These are phyloP conservation scores for Cryptococcus sp. DNA, from an alignment of 1,284 basidiomycete species.

Conservation along the genomic window DNA sequence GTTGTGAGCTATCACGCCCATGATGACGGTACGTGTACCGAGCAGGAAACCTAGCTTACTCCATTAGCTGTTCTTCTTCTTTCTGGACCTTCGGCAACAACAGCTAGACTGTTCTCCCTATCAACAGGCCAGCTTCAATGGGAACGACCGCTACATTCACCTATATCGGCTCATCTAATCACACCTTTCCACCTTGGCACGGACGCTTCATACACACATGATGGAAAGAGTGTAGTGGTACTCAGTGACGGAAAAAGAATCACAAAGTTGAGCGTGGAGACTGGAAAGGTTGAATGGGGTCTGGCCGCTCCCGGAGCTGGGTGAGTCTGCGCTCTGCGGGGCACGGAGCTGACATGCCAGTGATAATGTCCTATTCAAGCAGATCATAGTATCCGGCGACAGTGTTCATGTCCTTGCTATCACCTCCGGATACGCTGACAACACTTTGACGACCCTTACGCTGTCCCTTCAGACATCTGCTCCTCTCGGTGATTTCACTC, in stretches of 20 bases:
- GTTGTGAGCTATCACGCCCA: constrained; percentile 66
- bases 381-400: constrained; percentile 55
- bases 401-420: constrained; percentile 66
- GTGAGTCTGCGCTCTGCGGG: constrained; percentile 11
- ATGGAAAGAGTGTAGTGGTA: constrained; percentile 23
- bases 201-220: constrained; percentile 46
- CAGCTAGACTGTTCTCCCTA: constrained; percentile 64
- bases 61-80: constrained; percentile 61
- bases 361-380: constrained; percentile 62
- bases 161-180: constrained; percentile 52
- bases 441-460: constrained; percentile 63
- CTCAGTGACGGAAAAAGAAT: constrained; percentile 36
- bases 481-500: constrained; percentile 51
- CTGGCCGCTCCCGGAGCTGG: constrained; percentile 32
- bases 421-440: constrained; percentile 58
- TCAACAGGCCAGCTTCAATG: constrained; percentile 64
- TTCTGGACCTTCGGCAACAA: constrained; percentile 69
- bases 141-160: constrained; percentile 60
- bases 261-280: constrained; percentile 21
- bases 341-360: constrained; percentile 42
- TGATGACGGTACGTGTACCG: constrained; percentile 53
- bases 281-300: constrained; percentile 33
- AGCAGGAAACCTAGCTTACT: too few species aligned
- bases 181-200: constrained; percentile 49
- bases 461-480: constrained; percentile 57